Evolutionary conservation across 2,329 filamentous ascomycete genomes (phyloP).

Genomic region (Neofusicoccum parvum): DNA sequence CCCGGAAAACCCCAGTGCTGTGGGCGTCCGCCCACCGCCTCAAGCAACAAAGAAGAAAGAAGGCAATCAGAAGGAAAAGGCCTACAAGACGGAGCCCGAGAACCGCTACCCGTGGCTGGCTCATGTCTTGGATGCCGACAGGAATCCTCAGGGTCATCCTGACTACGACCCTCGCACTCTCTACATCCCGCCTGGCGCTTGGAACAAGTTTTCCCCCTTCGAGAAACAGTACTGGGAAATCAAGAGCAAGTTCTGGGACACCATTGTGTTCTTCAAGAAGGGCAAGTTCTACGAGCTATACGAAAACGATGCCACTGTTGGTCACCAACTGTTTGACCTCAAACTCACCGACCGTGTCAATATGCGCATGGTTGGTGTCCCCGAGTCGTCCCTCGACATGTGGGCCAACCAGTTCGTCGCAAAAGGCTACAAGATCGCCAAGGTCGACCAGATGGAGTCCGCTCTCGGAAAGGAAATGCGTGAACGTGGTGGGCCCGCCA

Average conservation of each 20-base stretch:
- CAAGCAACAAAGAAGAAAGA: conserved; percentile 37
- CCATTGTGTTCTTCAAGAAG: conserved; percentile 99
- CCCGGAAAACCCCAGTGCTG: conserved; percentile 59
- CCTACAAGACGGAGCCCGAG: conserved; percentile 79
- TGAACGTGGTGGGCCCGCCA: conserved; percentile 72
- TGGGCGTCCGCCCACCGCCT: conserved; percentile 47
- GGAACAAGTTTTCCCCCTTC: conserved; percentile 84
- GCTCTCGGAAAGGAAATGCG: conserved; percentile 97
- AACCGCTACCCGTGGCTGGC: conserved; percentile 90
- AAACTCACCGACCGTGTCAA: conserved; percentile 98
- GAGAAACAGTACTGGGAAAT: conserved; percentile 99
- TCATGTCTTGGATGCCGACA: conserved; percentile 80
- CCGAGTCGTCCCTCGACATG: conserved; percentile 90
- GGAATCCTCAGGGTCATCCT: conserved; percentile 73
- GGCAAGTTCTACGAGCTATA: conserved; percentile 99
- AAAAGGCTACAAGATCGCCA: conserved; percentile 95
- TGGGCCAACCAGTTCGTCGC: conserved; percentile 99
- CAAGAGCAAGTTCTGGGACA: conserved; percentile 97
- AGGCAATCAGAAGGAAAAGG: conserved; percentile 57
- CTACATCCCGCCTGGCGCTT: conserved; percentile 82
- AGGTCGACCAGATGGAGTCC: conserved; percentile 96
- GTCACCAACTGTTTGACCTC: conserved; percentile 93
- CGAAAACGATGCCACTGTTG: conserved; percentile 94
- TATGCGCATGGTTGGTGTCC: conserved; percentile 99
- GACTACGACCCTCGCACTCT: conserved; percentile 91